Percentiles rank a stretch among this genome's conserved stretches.
These are phyloP conservation scores for Teratosphaeria nubilosa DNA, from an alignment of 2,329 filamentous ascomycete species.

Conservation along the genomic window DNA sequence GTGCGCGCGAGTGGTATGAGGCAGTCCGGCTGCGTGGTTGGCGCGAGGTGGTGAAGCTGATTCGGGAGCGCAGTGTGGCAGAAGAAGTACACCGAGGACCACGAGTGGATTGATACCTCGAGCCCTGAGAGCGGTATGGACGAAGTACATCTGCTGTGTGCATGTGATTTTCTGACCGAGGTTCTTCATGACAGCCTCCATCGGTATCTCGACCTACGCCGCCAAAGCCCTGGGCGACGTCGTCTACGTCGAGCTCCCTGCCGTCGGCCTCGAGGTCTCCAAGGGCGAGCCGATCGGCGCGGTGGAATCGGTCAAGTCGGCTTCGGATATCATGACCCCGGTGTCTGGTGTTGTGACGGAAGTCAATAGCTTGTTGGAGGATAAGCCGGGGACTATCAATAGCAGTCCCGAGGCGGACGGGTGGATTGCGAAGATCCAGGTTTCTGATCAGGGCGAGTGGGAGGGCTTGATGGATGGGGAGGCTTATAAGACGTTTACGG, in stretches of 20 bases:
- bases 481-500: slow-evolving; percentile 68
- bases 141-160: background rate
- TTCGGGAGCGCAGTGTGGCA: slow-evolving; percentile 40
- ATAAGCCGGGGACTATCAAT: slow-evolving; percentile 82
- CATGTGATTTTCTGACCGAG: slow-evolving; percentile 3
- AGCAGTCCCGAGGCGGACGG: slow-evolving; percentile 79
- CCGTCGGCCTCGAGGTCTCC: slow-evolving; percentile 54
- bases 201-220: slow-evolving; percentile 86
- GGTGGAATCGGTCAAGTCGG: slow-evolving; percentile 96
- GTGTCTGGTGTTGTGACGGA: slow-evolving; percentile 66
- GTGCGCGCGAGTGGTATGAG: slow-evolving; percentile 18
- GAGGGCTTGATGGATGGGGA: slow-evolving; percentile 67
- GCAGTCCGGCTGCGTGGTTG: background rate
- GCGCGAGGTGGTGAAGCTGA: background rate
- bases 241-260: slow-evolving; percentile 90
- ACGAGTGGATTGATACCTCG: slow-evolving; percentile 91
- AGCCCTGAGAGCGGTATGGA: slow-evolving; percentile 66
- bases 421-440: slow-evolving; percentile 84
- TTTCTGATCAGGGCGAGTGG: slow-evolving; percentile 59
- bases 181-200: slow-evolving; percentile 39
- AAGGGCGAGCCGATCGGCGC: slow-evolving; percentile 82
- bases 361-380: slow-evolving; percentile 65
- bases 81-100: slow-evolving; percentile 90
- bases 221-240: slow-evolving; percentile 89
- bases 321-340: slow-evolving; percentile 92